Evolutionary conservation across 768 basidiomycete genomes (phyloP), one percentile per base, ranked within the genome.

Genomic region (Hypholoma fasciculare): DNA sequence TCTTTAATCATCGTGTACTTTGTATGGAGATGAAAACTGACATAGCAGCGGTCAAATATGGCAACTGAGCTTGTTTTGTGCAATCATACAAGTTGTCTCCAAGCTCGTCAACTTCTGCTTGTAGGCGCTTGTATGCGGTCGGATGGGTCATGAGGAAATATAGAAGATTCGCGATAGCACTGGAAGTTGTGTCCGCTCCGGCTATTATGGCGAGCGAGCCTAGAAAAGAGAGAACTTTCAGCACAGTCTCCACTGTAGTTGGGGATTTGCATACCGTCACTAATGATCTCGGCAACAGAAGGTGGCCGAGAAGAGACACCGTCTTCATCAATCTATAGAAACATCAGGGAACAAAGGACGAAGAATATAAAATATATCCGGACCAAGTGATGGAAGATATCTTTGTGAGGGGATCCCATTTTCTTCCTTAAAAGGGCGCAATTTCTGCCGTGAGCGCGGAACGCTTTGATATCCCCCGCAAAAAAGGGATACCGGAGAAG

Each of bases 251-350:
- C 12, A 13, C n/a, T 8, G 17, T 2, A 46, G 8, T 11, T 42
- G 2, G n/a, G n/a, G 23, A 38, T 39, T 0, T 30, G 54, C 55
- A 27, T 57, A 75, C 74, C 78, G 59, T 81, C 75, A 38, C 74
- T 72, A 4, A 71, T 58, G 16, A 80, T 68, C 51, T 76, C 73
- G 1, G 62, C 54, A 30, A 72, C 64, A 4, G 72, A 68, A 0
- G 73, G 76, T 12, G 73, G 69, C 5, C 63, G 62, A 0, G 63
- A 37, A 13, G 73, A 69, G 26, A 73, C 50, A 14, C 73, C 76
- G 38, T 75, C 78, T 63, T 78, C 78, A 47, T 79, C 74, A 26
- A 75, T 77, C 76, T 76, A 57, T 20, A 50, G 9, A 60, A 47
- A 12, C 42, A 30, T 16, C 37, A 8, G 40, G 65, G 57, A 42